Base-by-base conservation (phyloP, 2,329 filamentous ascomycete genomes). In the Chaetoscypha palmicola region DNA sequence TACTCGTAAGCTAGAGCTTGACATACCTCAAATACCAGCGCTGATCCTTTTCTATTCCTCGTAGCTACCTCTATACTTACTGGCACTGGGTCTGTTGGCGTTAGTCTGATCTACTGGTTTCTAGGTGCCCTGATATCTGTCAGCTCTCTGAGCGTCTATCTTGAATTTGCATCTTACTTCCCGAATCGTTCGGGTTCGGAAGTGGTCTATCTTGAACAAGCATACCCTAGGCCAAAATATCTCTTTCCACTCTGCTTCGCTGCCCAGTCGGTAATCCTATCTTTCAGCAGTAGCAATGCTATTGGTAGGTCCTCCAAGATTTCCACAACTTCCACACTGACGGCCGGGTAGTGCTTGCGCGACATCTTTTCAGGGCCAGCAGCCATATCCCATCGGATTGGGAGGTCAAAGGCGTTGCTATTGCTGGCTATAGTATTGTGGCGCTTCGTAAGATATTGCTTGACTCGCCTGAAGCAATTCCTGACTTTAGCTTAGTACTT, bases 181-280 rank as follows among this genome's bases (percentile, higher is more conserved):
- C 79, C 80, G 1, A 83, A 74, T 55, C 73, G 81, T 5, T 81
- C 76, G 2, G 81, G 80, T 0, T 72, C 73, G 0, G 78, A 85
- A 53, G 79, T 81, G 0, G 80, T 81, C 0, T 85, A 83, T 51
- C 68, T 85, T 0, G 81, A 85, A 52, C 81, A 85, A 55, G 76
- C 78, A 0, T 86, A 74, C 49, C 79, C 79, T 1, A 69, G 77
- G 1, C 81, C 81, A 0, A 73, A 69, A 43, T 81, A 77, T 56
- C 70, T 85, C 47, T 76, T 85, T 38, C 78, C 80, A 0, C 76
- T 76, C 0, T 68, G 77, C 0, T 85, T 81, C 56, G 81, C 81
- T 0, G 72, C 82, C 2, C 76, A 81, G 56, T 71, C 73, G 0
- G 76, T 84, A 1, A 59, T 81, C 1, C 63, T 85, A 3, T 82